These are phyloP conservation scores for Verticillium dahliae DNA, from an alignment of 2,329 filamentous ascomycete species.

Conservation along the genomic window DNA sequence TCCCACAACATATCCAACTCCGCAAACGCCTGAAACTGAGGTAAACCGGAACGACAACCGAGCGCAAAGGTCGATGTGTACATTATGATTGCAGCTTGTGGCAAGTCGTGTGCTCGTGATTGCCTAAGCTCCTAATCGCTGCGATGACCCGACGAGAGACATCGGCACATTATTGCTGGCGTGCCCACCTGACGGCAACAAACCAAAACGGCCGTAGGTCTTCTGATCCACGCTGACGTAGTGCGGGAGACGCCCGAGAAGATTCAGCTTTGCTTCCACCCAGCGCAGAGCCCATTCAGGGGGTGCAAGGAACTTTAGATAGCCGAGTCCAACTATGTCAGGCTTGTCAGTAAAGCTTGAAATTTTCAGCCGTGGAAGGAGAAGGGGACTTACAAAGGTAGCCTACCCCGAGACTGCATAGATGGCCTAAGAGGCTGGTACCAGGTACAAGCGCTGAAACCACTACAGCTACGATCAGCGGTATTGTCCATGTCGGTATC, in stretches of 20 bases:
- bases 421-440: conserved; percentile 78
- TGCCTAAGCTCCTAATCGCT: conserved; percentile 61
- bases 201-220: conserved; percentile 87
- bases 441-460: conserved; percentile 72
- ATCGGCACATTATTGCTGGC: conserved; percentile 39
- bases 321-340: conserved; percentile 68
- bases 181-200: conserved; percentile 58
- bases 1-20: too few relatives aligned
- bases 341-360: not conserved
- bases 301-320: conserved; percentile 82
- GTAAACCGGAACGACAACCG: not conserved
- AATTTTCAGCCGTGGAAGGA: not conserved
- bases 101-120: not conserved
- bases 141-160: conserved; percentile 57
- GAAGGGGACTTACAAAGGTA: conserved; percentile 64
- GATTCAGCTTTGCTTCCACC: conserved; percentile 81
- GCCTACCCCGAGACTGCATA: conserved; percentile 76
- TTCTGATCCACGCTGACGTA: conserved; percentile 95
- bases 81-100: not conserved
- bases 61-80: not conserved
- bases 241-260: conserved; percentile 77
- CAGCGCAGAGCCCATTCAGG: conserved; percentile 83
- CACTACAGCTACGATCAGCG: conserved; percentile 69
- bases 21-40: not conserved
- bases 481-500: conserved; percentile 89